Evolutionary conservation across 371 early-diverging fungal species (phyloP), one percentile per base, ranked within the genome.

Genomic region (Mycotypha africana): DNA sequence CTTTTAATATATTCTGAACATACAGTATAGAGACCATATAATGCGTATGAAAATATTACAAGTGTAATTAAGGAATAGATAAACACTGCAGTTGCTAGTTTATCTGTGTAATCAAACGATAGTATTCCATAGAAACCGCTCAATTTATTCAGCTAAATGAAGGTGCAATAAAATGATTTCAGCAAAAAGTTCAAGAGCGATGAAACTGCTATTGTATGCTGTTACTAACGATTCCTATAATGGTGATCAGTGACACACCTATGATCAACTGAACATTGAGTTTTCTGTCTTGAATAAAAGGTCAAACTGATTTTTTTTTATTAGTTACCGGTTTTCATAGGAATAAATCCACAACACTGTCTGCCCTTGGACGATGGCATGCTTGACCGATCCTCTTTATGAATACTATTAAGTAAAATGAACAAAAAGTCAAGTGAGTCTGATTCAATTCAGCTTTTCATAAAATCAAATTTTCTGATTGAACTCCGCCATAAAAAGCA

Each of bases 61-160:
- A 63, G 47, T 2, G 56, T 51, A 17, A 63, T 15, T 10, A 70
- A 34, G 10, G 64, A 70, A 36, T 66, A 66, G 12, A 63, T 47
- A 49, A 66, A 64, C 8, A 58, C 39, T 10, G 42, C 7, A 15
- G 61, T 61, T 2, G 62, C 62, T 19, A 61, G n/a, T 5, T 37
- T 40, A 36, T 66, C 67, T 14, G 50, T 53, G 15, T 47, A 55
- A 26, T 63, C 62, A 16, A 70, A 60, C 16, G 67, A 70, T 23
- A 64, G 31, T 22, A 70, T 49, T 2, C 70, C 70, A 47, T 66
- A 70, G 32, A 70, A 70, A 17, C 70, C 70, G 38, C 67, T 66
- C 17, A 70, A 33, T 38, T 70, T 70, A 48, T 70, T 70, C 7
- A 70, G 30, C 70, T 70, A 61, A 19, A 33, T n/a, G n/a, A n/a